Evolutionary conservation across 352 stramenopile species (phyloP).

Genomic region (Globisporangium ultimum): DNA sequence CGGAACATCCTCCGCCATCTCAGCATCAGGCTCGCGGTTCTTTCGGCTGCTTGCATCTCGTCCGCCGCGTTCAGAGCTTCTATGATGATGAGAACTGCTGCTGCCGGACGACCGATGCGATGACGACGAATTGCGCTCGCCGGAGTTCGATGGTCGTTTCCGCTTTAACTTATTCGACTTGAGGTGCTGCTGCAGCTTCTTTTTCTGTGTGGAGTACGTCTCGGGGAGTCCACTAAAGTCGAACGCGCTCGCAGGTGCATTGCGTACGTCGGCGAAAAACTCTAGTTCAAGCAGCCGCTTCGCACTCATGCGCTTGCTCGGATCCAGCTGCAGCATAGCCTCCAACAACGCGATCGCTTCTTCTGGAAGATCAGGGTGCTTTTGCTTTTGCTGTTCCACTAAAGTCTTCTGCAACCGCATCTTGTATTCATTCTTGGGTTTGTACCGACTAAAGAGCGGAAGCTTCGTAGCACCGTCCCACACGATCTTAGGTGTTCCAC

Average conservation of each 20-base stretch:
- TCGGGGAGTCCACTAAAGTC: slow-evolving; percentile 42
- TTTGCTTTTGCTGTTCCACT: slow-evolving; percentile 46
- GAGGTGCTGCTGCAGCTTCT: slow-evolving; percentile 55
- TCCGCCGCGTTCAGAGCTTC: slow-evolving; percentile 16
- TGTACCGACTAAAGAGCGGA: slow-evolving; percentile 45
- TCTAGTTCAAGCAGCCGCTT: slow-evolving; percentile 55
- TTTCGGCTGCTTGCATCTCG: slow-evolving; percentile 5
- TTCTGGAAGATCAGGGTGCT: slow-evolving; percentile 46
- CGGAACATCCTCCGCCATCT: slow-evolving; percentile 46
- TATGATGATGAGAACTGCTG: slow-evolving; percentile 24
- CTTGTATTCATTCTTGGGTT: slow-evolving; percentile 75
- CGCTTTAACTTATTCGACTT: slow-evolving; percentile 38
- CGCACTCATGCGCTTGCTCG: slow-evolving; percentile 40
- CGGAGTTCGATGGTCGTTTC: slow-evolving; percentile 13
- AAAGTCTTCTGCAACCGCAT: slow-evolving; percentile 77
- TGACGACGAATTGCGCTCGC: slow-evolving; percentile 17
- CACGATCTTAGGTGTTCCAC: slow-evolving; percentile 57
- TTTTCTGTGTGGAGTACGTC: slow-evolving; percentile 56
- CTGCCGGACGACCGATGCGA: slow-evolving; percentile 11
- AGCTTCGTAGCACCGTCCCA: slow-evolving; percentile 54
- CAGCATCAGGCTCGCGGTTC: slow-evolving; percentile 14
- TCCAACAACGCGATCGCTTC: slow-evolving; percentile 67
- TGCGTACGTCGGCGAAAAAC: slow-evolving; percentile 53
- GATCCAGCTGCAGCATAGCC: slow-evolving; percentile 74
- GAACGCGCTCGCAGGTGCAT: slow-evolving; percentile 9